A percentile compares a stretch with the other conserved stretches of the same genome.
Conservation (phyloP, 305 asterid genomes). For the Plantago lanceolata region DNA sequence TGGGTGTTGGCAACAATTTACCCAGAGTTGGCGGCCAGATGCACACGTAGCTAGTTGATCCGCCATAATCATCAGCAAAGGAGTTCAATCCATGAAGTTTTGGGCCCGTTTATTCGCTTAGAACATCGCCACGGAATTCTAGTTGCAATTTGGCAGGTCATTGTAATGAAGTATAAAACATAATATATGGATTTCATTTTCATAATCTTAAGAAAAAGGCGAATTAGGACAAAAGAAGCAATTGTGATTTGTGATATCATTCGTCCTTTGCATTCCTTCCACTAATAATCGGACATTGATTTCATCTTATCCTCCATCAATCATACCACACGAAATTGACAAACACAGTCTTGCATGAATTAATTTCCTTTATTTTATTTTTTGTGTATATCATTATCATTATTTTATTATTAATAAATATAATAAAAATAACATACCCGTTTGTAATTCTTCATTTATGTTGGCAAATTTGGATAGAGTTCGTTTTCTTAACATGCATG, state of each 20-base stretch:
- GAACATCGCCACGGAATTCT: background rate
- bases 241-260: background rate
- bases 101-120: background rate
- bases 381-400: too few relatives aligned
- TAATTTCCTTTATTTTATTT: background rate
- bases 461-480: background rate
- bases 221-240: background rate
- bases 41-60: too few relatives aligned
- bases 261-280: background rate
- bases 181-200: background rate
- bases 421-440: too few relatives aligned
- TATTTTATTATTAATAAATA: too few relatives aligned
- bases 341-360: background rate
- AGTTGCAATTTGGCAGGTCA: background rate
- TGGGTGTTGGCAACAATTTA: too few relatives aligned
- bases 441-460: too few relatives aligned
- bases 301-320: background rate
- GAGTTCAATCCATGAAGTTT: background rate
- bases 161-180: background rate
- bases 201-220: background rate
- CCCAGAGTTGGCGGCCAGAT: too few relatives aligned
- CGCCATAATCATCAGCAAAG: too few relatives aligned
- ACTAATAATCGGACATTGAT: background rate
- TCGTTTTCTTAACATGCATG: background rate
- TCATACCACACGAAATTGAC: background rate